Conservation (phyloP, 352 stramenopile species). For the Pythium brassicae region DNA sequence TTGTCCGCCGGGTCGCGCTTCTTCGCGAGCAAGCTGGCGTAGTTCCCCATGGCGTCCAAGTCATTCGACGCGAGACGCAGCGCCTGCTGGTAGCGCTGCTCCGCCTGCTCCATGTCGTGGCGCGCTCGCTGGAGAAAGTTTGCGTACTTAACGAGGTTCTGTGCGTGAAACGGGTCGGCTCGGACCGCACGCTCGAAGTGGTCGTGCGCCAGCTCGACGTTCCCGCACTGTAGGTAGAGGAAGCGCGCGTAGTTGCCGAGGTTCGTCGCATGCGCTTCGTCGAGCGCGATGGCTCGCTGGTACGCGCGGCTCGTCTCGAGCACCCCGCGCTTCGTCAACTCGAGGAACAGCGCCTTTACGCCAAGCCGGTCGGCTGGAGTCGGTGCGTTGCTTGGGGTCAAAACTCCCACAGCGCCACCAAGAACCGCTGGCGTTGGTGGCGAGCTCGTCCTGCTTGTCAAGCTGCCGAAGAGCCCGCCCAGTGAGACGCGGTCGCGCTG, state of each 20-base stretch:
- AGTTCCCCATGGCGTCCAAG: constrained; percentile 22
- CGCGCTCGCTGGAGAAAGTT: constrained; percentile 27
- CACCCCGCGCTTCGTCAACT: constrained; percentile 18
- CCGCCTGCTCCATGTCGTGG: constrained; percentile 18
- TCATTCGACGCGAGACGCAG: constrained; percentile 18
- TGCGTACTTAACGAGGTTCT: constrained; percentile 26
- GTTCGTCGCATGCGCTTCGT: constrained; percentile 23
- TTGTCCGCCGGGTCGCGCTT: background rate
- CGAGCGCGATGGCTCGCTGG: constrained; percentile 25
- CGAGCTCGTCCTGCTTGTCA: background rate
- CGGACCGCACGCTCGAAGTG: constrained; percentile 24
- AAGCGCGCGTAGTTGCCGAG: constrained; percentile 41
- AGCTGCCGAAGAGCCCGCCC: constrained; percentile 1
- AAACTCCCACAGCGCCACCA: background rate
- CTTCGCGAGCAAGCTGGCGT: constrained; percentile 26
- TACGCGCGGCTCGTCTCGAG: constrained; percentile 27
- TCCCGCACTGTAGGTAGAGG: constrained; percentile 17
- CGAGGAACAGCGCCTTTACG: constrained; percentile 40
- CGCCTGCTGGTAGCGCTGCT: constrained; percentile 25
- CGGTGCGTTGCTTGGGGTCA: constrained; percentile 1
- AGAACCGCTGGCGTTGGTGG: background rate
- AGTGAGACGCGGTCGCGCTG: constrained; percentile 23
- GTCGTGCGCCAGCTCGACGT: constrained; percentile 17
- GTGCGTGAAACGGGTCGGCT: constrained; percentile 13
- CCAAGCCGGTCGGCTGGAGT: constrained; percentile 32